Percentiles rank a stretch among this genome's conserved stretches.
Conservation (phyloP, 371 early-diverging fungal genomes). For the Rhizopus sp. region DNA sequence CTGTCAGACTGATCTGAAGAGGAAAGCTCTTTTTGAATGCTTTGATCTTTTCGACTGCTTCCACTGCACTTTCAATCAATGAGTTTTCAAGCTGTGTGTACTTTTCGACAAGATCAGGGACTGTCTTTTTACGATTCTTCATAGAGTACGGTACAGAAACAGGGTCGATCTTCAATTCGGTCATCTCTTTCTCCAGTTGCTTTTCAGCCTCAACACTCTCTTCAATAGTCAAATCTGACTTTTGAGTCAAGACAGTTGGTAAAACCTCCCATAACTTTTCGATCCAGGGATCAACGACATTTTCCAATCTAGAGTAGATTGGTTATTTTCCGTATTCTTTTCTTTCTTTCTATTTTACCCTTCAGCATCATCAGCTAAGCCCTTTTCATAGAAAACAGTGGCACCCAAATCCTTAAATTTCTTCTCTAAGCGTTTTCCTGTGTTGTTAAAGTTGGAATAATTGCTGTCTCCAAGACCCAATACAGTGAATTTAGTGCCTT, state of each 20-base stretch:
- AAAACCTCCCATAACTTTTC: constrained; percentile 80
- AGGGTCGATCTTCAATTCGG: constrained; percentile 20
- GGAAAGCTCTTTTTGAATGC: constrained; percentile 25
- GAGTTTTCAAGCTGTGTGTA: constrained; percentile 31
- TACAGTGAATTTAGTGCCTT: constrained; percentile 48
- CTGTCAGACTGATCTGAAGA: constrained; percentile 52
- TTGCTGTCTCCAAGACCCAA: constrained; percentile 91
- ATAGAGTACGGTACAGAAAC: constrained; percentile 25
- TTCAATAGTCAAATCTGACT: constrained; percentile 11
- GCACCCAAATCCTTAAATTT: constrained; percentile 78
- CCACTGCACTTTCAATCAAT: constrained; percentile 14
- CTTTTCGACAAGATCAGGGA: constrained; percentile 26
- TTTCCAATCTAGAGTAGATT: constrained; percentile 65
- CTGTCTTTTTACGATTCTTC: constrained; percentile 20
- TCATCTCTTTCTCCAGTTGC: constrained; percentile 24
- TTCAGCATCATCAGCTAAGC: constrained; percentile 89
- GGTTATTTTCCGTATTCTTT: not conserved
- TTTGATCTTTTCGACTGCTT: not conserved
- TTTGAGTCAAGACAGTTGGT: constrained; percentile 42
- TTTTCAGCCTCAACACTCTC: constrained; percentile 20
- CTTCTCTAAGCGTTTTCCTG: constrained; percentile 77
- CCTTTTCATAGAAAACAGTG: constrained; percentile 69
- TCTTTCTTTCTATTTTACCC: constrained; percentile 53
- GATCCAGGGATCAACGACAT: constrained; percentile 91
- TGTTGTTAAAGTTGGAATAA: constrained; percentile 88